Evolutionary conservation across 139 green algal genomes (phyloP), one percentile per base, ranked within the genome.

Genomic region (Dunaliella sp.): DNA sequence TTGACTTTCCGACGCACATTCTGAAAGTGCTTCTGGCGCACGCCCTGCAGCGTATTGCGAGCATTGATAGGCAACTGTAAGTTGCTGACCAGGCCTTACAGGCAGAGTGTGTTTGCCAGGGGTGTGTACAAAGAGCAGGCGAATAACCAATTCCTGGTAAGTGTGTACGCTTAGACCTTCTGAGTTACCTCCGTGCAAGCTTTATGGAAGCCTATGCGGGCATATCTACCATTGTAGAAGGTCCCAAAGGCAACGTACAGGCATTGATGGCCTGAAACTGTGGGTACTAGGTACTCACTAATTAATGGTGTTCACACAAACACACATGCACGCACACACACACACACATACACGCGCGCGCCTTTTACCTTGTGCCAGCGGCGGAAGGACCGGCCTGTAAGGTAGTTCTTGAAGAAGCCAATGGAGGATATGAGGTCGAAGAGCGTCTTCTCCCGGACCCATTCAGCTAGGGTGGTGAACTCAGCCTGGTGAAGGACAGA

Each of bases 331-430:
- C n/a, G n/a, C n/a, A n/a, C 21, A 74, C 24, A 24, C 58, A 24
- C 58, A 74, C n/a, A n/a, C n/a, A n/a, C n/a, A n/a, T n/a, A n/a
- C n/a, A n/a, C n/a, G n/a, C n/a, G 58, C 24, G 22, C 86, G 0
- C 92, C 82, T 30, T 94, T 89, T 35, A 92, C 93, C 91, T 94
- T 93, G 80, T 92, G 90, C 94, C 94, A 97, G 22, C 88, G 84
- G 38, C 87, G 74, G 88, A 97, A 96, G 36, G 89, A 90, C 26
- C 90, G 79, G 0, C 88, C 89, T 25, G 93, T 92, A 16, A 95
- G 88, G 90, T 94, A 95, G 84, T 94, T 89, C 38, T 91, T 93
- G 92, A 94, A 97, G 88, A 95, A 96, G 59, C 91, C 90, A 73
- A 96, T 95, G 57, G 87, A 84, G 78, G 78, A 92, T 77, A 96